These are phyloP conservation scores for Vigna nakashimae DNA, from an alignment of 306 rosid species.

Conservation along the genomic window DNA sequence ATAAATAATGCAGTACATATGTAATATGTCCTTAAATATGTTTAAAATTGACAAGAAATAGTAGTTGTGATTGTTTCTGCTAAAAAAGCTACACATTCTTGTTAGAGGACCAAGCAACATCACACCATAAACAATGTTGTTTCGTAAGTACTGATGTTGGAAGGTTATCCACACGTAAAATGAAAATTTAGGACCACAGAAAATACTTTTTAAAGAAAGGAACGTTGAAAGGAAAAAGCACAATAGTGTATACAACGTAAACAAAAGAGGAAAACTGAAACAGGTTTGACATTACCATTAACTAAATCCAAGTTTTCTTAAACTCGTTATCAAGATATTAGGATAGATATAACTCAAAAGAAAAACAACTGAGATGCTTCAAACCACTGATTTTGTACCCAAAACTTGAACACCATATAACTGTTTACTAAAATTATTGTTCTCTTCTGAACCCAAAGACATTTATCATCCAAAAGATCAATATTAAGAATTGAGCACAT, in stretches of 20 bases:
- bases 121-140: no score
- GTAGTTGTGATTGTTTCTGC: not conserved
- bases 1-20: constrained; percentile 27
- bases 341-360: constrained; percentile 8
- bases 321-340: constrained; percentile 7
- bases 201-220: not conserved
- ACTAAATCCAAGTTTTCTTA: constrained; percentile 14
- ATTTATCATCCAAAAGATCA: constrained; percentile 18
- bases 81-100: constrained; percentile 30
- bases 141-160: no score
- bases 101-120: no score
- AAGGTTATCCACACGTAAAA: not conserved
- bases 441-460: constrained; percentile 10
- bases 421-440: constrained; percentile 14
- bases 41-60: constrained; percentile 11
- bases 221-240: constrained; percentile 12
- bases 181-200: not conserved
- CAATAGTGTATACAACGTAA: constrained; percentile 13
- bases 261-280: constrained; percentile 18
- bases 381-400: constrained; percentile 19
- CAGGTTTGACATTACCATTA: not conserved
- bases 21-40: constrained; percentile 32
- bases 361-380: constrained; percentile 5
- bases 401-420: constrained; percentile 1
- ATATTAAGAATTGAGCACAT: constrained; percentile 24